Conservation (phyloP, 768 basidiomycete species). For the Lactarius psammicola region DNA sequence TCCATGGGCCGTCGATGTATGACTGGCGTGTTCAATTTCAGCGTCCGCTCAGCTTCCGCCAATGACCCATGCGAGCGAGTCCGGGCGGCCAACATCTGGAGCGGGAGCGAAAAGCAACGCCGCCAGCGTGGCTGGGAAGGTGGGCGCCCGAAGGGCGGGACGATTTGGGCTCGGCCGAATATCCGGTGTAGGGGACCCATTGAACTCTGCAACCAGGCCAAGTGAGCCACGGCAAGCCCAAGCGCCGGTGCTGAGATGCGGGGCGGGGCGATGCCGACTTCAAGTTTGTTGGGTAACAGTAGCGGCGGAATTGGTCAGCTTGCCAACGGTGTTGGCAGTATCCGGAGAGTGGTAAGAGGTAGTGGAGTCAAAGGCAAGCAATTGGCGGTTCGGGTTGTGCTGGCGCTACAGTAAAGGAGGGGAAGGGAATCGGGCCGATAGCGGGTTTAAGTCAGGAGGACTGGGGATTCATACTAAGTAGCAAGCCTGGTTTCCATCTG, state of each 20-base stretch:
- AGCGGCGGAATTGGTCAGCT: slow-evolving; percentile 59
- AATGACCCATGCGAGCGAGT: too few relatives aligned
- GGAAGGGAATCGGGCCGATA: slow-evolving; percentile 73
- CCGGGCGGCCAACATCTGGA: slow-evolving; percentile 48
- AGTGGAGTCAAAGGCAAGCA: slow-evolving; percentile 57
- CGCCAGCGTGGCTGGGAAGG: slow-evolving; percentile 60
- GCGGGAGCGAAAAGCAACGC: slow-evolving; percentile 54
- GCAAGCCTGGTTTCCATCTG: too few relatives aligned
- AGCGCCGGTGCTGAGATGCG: slow-evolving; percentile 37
- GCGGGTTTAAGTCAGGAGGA: slow-evolving; percentile 78
- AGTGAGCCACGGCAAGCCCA: slow-evolving; percentile 71
- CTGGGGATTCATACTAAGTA: slow-evolving; percentile 70
- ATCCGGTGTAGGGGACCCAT: slow-evolving; percentile 64
- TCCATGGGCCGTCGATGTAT: slow-evolving; percentile 45
- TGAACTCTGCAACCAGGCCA: slow-evolving; percentile 81
- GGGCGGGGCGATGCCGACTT: too few relatives aligned
- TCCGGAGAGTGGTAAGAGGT: slow-evolving; percentile 82
- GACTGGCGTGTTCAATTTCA: slow-evolving; percentile 89
- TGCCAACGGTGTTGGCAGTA: slow-evolving; percentile 51
- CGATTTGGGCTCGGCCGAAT: slow-evolving; percentile 43
- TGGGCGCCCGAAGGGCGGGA: slow-evolving; percentile 91
- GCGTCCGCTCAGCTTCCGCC: slow-evolving; percentile 99
- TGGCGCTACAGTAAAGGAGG: slow-evolving; percentile 52
- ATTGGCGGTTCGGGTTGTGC: slow-evolving; percentile 62
- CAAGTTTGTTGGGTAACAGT: slow-evolving; percentile 60